phyloP scores from a whole-genome alignment of 2,329 filamentous ascomycete species.

The Nigrospora osmanthi region DNA sequence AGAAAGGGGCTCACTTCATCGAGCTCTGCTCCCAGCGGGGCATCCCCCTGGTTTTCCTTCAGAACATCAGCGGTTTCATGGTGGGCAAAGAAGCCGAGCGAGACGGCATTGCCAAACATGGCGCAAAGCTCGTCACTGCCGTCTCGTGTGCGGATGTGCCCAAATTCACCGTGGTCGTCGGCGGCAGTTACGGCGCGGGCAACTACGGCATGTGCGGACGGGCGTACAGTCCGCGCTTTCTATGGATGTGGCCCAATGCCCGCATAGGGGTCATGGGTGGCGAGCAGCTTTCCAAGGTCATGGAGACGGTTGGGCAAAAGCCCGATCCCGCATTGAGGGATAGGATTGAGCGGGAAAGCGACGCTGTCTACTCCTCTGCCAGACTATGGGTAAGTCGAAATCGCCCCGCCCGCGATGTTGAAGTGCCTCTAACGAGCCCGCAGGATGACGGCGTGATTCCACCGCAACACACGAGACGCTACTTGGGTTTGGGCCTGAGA shows the following conservation, averaged over 20 bases:
- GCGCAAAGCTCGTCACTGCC: constrained; percentile 91
- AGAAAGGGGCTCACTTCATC: constrained; percentile 96
- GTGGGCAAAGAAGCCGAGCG: constrained; percentile 87
- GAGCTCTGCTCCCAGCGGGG: constrained; percentile 87
- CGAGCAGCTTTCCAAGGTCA: constrained; percentile 85
- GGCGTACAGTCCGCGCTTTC: constrained; percentile 81
- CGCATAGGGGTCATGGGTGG: constrained; percentile 93
- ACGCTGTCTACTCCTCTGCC: constrained; percentile 81
- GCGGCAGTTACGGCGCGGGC: constrained; percentile 83
- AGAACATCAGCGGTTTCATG: constrained; percentile 99
- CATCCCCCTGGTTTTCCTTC: constrained; percentile 85
- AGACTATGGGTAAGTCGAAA: constrained; percentile 65
- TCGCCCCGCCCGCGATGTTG: no score
- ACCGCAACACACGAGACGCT: constrained; percentile 65
- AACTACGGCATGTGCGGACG: constrained; percentile 99
- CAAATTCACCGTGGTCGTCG: constrained; percentile 96
- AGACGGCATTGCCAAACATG: constrained; percentile 95
- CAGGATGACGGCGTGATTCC: constrained; percentile 74
- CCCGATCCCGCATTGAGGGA: constrained; percentile 73
- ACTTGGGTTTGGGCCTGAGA: constrained; percentile 64
- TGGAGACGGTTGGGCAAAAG: constrained; percentile 85
- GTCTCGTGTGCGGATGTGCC: constrained; percentile 91
- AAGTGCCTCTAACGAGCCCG: not conserved
- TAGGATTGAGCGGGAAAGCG: constrained; percentile 83
- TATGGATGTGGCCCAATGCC: constrained; percentile 99